Base-by-base conservation (phyloP, 257 asterid genomes). In the Leonotis leonurus region DNA sequence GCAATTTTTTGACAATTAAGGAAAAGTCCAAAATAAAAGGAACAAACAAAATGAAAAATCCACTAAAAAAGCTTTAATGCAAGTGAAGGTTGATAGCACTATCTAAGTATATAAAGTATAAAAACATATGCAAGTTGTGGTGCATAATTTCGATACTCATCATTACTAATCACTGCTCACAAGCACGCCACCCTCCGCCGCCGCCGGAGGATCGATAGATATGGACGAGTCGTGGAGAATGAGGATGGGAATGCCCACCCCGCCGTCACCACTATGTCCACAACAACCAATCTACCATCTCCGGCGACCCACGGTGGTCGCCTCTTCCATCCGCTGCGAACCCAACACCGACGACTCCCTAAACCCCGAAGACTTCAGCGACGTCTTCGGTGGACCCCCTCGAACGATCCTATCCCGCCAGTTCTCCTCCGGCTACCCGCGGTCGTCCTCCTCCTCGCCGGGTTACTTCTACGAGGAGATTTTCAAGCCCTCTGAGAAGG, bases 371-470 rank as follows among this genome's bases (percentile, higher is more conserved):
- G 92, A 88, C 74, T 88, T 83, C 60, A 74, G 73, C 67, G 96
- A 88, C 71, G 90, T 89, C 21, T 89, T 89, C 33, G 95, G 96
- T 8, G 95, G 96, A 1, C 95, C 96, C 14, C 96, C 96, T 11
- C 72, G 82, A 3, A 80, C 83, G 3, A 67, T 82, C 22, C 81
- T 79, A 62, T 73, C 81, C 26, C 82, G 83, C 64, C 80, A 75
- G 26, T 78, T 75, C 74, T 63, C 84, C 45, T 32, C 77, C 27
- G 71, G 58, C 37, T 64, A 25, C 46, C 73, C 73, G 3, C 37
- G 78, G 30, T 75, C 85, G 13, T 75, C 85, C 2, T 69, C 75
- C 43, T 51, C 76, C 26, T 6, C n/a, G n/a, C n/a, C 66, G 29
- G 36, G 55, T 36, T 73, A 64, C 60, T 71, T 69, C 59, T 81